Evolutionary conservation across 345 rosid genomes (phyloP), one percentile per base, ranked within the genome.

Genomic region (Carallia pectinifolia): DNA sequence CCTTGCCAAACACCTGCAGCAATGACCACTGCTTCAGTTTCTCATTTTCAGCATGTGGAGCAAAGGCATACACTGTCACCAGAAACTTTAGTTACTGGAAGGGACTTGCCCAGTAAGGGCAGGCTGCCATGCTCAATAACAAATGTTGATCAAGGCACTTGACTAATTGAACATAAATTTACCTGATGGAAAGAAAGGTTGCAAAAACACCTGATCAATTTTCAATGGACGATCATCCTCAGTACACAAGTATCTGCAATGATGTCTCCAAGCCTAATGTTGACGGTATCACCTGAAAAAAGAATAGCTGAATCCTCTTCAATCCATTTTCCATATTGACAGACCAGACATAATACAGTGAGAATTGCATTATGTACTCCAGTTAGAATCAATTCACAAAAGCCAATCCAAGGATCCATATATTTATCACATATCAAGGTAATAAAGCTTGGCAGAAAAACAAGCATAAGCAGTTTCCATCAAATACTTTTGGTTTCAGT

Each of bases 181-280:
- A 38, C 4, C 40, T 38, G 4, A 38, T 38, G 40, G 40, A 6
- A 19, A 44, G 38, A 40, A 67, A 58, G 3, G 70, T 53, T 40
- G 40, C 33, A n/a, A 65, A 71, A 7, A 61, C 71, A 85, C 89
- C 91, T 87, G 91, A 23, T 23, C 23, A 23, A 23, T 23, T 23
- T 23, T 23, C 23, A 0, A 23, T 23, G 23, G 23, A 23, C 23
- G 23, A 23, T 23, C 23, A 23, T 23, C 23, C 23, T 23, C 23
- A 23, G 23, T 23, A 23, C 23, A 44, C 92, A 88, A 56, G 83
- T 81, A 84, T 88, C 90, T 16, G 92, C 92, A 71, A 88, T 71
- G 63, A 88, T 86, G 66, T 88, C 93, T 16, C 89, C 93, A 39
- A 88, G 86, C 82, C 84, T 88, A 56, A 88, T 58, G 66, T 89